Base-by-base conservation (phyloP, 148 eudicot genomes). In the Vaccinium corymbosum region DNA sequence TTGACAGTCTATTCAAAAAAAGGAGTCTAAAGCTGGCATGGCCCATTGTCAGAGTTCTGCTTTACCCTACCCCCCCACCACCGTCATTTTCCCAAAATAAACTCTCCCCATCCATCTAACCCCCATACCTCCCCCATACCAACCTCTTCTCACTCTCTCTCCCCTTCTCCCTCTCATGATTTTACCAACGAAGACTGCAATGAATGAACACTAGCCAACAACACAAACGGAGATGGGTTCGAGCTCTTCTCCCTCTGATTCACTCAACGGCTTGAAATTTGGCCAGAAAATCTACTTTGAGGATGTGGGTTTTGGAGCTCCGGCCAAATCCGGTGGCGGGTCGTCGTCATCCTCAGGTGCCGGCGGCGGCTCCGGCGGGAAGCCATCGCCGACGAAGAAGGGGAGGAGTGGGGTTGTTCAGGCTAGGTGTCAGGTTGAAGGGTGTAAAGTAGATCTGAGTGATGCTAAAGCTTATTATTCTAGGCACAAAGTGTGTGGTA, bases 251-350 rank as follows among this genome's bases (percentile, higher is more conserved):
- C 56, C 89, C n/a, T 77, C 90, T 27, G 89, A 91, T 87, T 89
- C 90, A 9, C 86, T 91, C 66, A 89, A 93, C 87, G 91, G 97
- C 61, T 81, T 93, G 76, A 92, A 92, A 86, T 94, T 93, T 81
- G 98, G 96, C 79, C 90, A 94, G 66, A 95, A 93, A 93, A 95
- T 94, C 83, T 95, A 94, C 92, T 95, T 93, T 84, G 98, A 91
- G 82, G 96, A 90, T 83, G 92, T 82, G 85, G 94, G 93, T 90
- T 32, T 81, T 9, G 92, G 89, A 42, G 80, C 75, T 51, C 66
- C 81, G 19, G 79, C 79, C 52, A 88, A 89, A 81, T 81, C 90
- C 48, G 86, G 87, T 0, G 79, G 83, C 81, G 93, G 89, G 83
- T 81, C 88, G 81, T 68, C 86, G 25, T 72, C 89, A 46, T 25